These are phyloP conservation scores for Heritiera littoralis DNA, from an alignment of 345 rosid species.

Conservation along the genomic window DNA sequence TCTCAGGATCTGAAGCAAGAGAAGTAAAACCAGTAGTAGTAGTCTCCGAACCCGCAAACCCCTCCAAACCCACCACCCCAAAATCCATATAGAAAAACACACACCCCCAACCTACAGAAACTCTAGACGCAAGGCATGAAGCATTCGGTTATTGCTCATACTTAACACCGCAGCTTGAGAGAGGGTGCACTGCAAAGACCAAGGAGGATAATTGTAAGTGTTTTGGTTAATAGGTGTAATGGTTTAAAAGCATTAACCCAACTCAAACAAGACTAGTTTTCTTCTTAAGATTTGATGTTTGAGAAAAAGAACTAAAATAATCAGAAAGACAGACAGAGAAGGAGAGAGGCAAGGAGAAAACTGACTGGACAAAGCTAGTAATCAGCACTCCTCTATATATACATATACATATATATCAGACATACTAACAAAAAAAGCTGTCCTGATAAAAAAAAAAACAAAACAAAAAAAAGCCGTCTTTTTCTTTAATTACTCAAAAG, in stretches of 20 bases:
- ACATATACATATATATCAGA: conserved; percentile 22
- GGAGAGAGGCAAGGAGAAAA: conserved; percentile 25
- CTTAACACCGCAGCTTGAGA: conserved; percentile 16
- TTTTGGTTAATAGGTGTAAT: neutral
- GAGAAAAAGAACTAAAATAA: conserved; percentile 30
- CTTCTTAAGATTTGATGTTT: conserved; percentile 19
- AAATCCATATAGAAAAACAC: conserved; percentile 47
- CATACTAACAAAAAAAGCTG: neutral
- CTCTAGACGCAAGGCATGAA: conserved; percentile 19
- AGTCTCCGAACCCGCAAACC: conserved; percentile 45
- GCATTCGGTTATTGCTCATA: conserved; percentile 16
- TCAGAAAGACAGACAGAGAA: conserved; percentile 28
- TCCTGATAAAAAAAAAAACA: neutral
- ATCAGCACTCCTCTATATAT: conserved; percentile 2
- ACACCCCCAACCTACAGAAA: conserved; percentile 21
- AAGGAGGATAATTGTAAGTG: conserved; percentile 20
- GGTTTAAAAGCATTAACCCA: conserved; percentile 17
- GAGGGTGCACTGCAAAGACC: neutral
- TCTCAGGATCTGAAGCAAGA: conserved; percentile 54
- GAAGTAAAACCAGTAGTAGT: conserved; percentile 30
- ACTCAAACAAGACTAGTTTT: conserved; percentile 26
- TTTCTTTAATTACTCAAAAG: neutral
- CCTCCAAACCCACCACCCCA: conserved; percentile 53
- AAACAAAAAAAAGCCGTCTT: neutral
- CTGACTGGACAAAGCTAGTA: conserved; percentile 26